phyloP scores from a whole-genome alignment of 2,329 filamentous ascomycete species.

The Graphiopsis chlorocephala region DNA sequence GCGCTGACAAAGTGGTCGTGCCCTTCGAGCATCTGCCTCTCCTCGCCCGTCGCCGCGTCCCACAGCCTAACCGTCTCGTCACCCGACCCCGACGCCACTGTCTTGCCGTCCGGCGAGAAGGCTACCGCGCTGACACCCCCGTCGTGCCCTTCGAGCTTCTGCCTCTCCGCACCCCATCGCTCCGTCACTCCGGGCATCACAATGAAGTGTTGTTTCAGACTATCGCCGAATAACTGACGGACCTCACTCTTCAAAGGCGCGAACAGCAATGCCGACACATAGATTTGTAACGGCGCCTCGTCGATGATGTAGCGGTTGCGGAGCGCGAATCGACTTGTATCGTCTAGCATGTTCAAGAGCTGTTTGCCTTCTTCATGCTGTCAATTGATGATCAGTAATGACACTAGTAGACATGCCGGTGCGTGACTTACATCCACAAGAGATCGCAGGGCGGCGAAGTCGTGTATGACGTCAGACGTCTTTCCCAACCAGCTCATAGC shows the following conservation, averaged over 20 bases:
- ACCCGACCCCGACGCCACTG: no score
- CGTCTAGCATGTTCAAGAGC: background rate
- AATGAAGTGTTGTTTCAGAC: background rate
- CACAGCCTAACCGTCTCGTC: no score
- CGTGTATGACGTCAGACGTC: background rate
- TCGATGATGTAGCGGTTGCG: background rate
- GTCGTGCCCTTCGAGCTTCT: slow-evolving; percentile 16
- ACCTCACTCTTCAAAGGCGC: background rate
- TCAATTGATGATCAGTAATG: background rate
- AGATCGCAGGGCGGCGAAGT: background rate
- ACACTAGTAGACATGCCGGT: background rate
- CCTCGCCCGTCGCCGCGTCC: no score
- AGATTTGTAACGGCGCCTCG: background rate
- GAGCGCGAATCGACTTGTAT: background rate
- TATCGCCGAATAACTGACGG: background rate
- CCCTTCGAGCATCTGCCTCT: no score
- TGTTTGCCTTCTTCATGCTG: background rate
- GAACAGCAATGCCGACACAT: background rate
- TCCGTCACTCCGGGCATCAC: background rate
- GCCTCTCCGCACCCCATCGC: slow-evolving; percentile 8
- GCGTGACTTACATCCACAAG: background rate
- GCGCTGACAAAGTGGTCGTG: no score
- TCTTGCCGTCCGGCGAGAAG: no score
- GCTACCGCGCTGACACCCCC: slow-evolving; percentile 18
- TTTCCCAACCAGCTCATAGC: background rate